Evolutionary conservation across 345 rosid species (phyloP), one percentile per base, ranked within the genome.

Genomic region (Cardamine resedifolia): DNA sequence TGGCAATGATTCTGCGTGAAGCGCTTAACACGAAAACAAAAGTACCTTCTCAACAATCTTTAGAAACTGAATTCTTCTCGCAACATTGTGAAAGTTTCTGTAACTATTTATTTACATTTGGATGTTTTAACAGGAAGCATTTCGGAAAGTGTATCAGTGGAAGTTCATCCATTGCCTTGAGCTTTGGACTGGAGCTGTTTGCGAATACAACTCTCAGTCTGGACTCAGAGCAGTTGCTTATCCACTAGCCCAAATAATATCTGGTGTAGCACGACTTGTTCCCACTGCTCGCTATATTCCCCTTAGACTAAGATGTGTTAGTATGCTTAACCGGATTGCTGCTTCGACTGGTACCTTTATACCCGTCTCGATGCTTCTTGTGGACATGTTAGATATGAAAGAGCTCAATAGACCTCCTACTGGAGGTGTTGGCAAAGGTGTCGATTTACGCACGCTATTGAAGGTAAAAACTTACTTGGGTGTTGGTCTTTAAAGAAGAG

Each of bases 361-460:
- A 64, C 98, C 99, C 1, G 90, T 90, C 82, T 90, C 96, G 43
- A 87, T 85, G 83, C 96, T 91, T 68, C 92, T 95, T 51, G 55
- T 91, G 81, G 99, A 91, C 79, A 95, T 95, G 99, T 83, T 95
- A 72, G 98, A 95, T 74, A 92, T 95, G 98, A 95, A 95, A 78
- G 97, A 91, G 73, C 77, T 95, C 70, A 84, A 86, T 67, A 87
- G 78, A 72, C 88, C 92, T 41, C 96, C 97, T 48, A 81, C 88
- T 38, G 94, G 97, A 58, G 97, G 98, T 63, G 83, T 90, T 73
- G 98, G 98, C 34, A 90, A 88, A 82, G 91, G 92, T 65, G 84
- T 91, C 15, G 97, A 92, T 80, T 73, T 95, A 79, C 86, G 78
- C 39, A 76, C 92, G 6, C 55, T 82, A n/a, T 58, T 95, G 3